phyloP scores from a whole-genome alignment of 257 asterid species.

The Solanum stenotomum region DNA sequence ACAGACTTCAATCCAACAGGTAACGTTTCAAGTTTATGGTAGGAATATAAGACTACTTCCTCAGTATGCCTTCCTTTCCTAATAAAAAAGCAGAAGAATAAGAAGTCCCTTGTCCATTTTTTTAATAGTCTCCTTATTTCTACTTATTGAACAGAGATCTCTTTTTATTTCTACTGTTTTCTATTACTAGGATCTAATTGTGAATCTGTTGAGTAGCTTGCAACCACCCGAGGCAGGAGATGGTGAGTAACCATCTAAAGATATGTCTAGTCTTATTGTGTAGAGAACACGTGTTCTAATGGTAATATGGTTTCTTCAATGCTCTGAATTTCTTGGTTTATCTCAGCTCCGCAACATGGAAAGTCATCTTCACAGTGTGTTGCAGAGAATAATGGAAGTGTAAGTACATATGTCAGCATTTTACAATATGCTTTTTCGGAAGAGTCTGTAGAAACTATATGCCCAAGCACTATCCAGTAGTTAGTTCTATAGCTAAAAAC shows the following conservation, averaged over 20 bases:
- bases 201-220: constrained; percentile 70
- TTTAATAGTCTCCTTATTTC: background rate
- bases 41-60: background rate
- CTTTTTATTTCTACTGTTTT: background rate
- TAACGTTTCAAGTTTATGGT: background rate
- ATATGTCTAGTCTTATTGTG: background rate
- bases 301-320: background rate
- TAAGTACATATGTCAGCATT: constrained; percentile 29
- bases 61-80: background rate
- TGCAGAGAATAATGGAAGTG: constrained; percentile 72
- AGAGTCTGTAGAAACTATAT: background rate
- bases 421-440: background rate
- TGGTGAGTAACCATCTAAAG: constrained; percentile 34
- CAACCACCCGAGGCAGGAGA: constrained; percentile 51
- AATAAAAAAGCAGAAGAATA: background rate
- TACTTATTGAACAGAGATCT: background rate
- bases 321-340: background rate
- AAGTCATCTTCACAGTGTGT: constrained; percentile 55
- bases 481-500: background rate
- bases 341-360: constrained; percentile 69
- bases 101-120: background rate
- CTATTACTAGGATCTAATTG: constrained; percentile 64
- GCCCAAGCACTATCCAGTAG: background rate
- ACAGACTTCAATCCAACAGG: constrained; percentile 95
- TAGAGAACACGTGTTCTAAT: background rate